Base-by-base conservation (phyloP, 352 stramenopile genomes). In the Pythium sukuiense region DNA sequence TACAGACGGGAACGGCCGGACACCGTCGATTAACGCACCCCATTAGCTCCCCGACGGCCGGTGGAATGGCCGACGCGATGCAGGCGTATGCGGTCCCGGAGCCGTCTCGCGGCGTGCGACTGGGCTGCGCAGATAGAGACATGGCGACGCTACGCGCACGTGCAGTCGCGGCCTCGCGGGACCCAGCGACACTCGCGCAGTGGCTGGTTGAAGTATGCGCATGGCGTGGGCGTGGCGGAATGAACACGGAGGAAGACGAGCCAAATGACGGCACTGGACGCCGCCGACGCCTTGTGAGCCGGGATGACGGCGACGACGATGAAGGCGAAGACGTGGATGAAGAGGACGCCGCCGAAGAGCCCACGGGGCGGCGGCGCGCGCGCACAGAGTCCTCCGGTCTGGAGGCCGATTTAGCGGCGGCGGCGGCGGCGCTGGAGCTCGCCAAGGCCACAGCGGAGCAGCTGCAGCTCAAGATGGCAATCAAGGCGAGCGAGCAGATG, bases 401-500 rank as follows among this genome's bases (percentile, higher is more conserved):
- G 27, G 65, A 72, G 32, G 66, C 61, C 16, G 60, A 73, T n/a
- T 24, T 73, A 1, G 67, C 55, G 24, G 67, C 61, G 14, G 63
- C 81, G 6, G 75, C 80, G 0, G 71, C 75, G 26, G 82, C 84
- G 57, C 69, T 92, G 30, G 71, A 84, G 57, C 63, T 83, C 2
- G 79, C 77, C 33, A 87, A 73, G n/a, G 72, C 80, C 27, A 77
- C 86, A 18, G 78, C 85, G 1, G 73, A 88, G 52, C 73, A 86
- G 61, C 61, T 92, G 35, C 75, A 81, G 27, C 69, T 87, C 30
- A 80, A 77, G 61, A 77, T 87, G 68, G 39, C 80, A 30, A 71
- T 89, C 39, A 82, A 83, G 55, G 77, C 70, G 0, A 68, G 72
- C 3, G 67, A 80, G 27, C 72, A 87, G 43, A 77, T 82, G 59